Evolutionary conservation across 2,329 filamentous ascomycete species (phyloP).

Genomic region (Westerdykella sp.): DNA sequence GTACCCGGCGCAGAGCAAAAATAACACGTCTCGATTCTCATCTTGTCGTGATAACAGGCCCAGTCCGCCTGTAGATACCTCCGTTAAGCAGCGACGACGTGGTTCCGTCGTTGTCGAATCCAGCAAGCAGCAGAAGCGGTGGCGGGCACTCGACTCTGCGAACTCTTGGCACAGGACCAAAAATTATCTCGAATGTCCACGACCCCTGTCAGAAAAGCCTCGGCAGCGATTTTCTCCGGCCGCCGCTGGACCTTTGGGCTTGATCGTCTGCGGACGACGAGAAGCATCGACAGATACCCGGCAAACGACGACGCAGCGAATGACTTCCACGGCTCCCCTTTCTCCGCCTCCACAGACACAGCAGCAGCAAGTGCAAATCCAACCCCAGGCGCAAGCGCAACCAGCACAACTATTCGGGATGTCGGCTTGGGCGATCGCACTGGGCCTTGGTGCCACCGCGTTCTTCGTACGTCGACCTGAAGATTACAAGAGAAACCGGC

Average conservation of each 20-base stretch:
- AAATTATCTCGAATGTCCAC: neutral
- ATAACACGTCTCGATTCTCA: constrained; percentile 50
- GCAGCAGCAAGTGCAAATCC: constrained; percentile 1
- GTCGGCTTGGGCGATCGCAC: constrained; percentile 55
- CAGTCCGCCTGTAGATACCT: too few relatives aligned
- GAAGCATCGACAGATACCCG: neutral
- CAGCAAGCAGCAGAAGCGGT: constrained; percentile 5
- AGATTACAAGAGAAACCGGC: neutral
- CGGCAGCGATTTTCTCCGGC: constrained; percentile 4
- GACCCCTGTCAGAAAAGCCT: neutral
- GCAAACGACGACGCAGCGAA: neutral
- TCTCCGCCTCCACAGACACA: neutral
- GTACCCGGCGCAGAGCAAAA: constrained; percentile 58
- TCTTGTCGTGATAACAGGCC: constrained; percentile 9
- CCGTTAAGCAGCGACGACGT: neutral
- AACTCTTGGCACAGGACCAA: constrained; percentile 1
- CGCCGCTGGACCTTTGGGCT: neutral
- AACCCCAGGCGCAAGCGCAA: neutral
- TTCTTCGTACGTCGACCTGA: constrained; percentile 50
- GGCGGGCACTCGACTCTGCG: neutral
- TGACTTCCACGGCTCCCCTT: constrained; percentile 1
- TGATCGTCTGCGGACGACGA: neutral
- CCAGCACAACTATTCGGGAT: constrained; percentile 34
- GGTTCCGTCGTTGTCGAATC: constrained; percentile 6
- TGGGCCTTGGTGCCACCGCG: constrained; percentile 58